Evolutionary conservation across 768 basidiomycete species (phyloP).

Genomic region (Pleurotus citrinopileatus): DNA sequence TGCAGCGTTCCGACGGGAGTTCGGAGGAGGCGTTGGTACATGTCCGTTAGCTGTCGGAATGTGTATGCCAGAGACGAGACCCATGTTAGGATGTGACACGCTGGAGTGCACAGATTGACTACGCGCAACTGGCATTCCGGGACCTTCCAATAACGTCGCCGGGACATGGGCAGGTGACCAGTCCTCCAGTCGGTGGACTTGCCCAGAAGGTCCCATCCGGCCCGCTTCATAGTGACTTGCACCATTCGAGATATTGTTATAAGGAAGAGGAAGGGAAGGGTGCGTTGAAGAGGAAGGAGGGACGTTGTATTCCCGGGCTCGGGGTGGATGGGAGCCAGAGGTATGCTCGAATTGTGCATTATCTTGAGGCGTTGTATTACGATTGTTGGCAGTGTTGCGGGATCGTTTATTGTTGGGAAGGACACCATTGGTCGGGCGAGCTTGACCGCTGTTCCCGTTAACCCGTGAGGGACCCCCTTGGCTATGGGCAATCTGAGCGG

Average conservation of each 20-base stretch:
- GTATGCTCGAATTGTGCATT: conserved; percentile 29
- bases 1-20: conserved; percentile 8
- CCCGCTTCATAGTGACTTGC: conserved; percentile 31
- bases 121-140: conserved; percentile 72
- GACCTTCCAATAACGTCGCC: conserved; percentile 62
- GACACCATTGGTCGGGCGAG: conserved; percentile 24
- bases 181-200: conserved; percentile 23
- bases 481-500: conserved; percentile 27
- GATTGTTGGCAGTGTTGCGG: conserved; percentile 34
- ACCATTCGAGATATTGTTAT: conserved; percentile 15
- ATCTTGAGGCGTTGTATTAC: conserved; percentile 33
- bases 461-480: conserved; percentile 17
- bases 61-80: conserved; percentile 7
- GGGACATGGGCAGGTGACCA: conserved; percentile 49
- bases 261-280: conserved; percentile 52
- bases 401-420: conserved; percentile 40
- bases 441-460: conserved; percentile 24
- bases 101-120: conserved; percentile 18
- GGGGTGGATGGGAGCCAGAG: conserved; percentile 20
- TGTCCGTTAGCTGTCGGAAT: background rate
- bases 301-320: conserved; percentile 41
- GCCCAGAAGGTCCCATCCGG: background rate
- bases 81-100: conserved; percentile 9
- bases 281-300: conserved; percentile 53
- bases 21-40: conserved; percentile 1